These are phyloP conservation scores for Periconia digitata DNA, from an alignment of 2,329 filamentous ascomycete species.

Conservation along the genomic window DNA sequence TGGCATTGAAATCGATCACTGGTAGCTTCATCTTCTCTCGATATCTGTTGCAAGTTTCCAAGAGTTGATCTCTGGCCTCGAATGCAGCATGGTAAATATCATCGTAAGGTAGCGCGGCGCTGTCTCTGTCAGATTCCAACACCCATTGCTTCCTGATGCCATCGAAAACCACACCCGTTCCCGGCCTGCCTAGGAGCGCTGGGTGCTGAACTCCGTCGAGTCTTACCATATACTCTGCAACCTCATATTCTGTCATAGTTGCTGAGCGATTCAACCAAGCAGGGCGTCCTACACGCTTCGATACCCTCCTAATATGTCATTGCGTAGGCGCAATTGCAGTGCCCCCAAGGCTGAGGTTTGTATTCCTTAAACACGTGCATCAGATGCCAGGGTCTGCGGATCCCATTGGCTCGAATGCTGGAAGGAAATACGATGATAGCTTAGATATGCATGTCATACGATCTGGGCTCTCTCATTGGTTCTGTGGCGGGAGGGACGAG, in stretches of 20 bases:
- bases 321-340: no score
- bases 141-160: conserved; percentile 2
- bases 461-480: no score
- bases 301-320: neutral
- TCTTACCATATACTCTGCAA: conserved; percentile 5
- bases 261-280: neutral
- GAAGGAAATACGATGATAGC: no score
- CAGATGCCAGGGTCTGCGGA: no score
- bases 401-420: no score
- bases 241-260: conserved; percentile 2
- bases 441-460: no score
- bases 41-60: conserved; percentile 3
- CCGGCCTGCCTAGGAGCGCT: conserved; percentile 2
- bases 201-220: conserved; percentile 1
- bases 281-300: neutral
- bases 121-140: neutral
- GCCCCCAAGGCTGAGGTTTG: no score
- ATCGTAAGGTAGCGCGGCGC: conserved; percentile 1
- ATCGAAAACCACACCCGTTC: conserved; percentile 2
- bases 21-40: conserved; percentile 5
- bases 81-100: conserved; percentile 4
- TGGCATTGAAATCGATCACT: conserved; percentile 1
- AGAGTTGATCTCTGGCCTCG: conserved; percentile 2
- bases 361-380: no score
- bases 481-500: no score